These are phyloP conservation scores for Coemansia sp. DNA, from an alignment of 192 early-diverging fungal species.

Conservation along the genomic window DNA sequence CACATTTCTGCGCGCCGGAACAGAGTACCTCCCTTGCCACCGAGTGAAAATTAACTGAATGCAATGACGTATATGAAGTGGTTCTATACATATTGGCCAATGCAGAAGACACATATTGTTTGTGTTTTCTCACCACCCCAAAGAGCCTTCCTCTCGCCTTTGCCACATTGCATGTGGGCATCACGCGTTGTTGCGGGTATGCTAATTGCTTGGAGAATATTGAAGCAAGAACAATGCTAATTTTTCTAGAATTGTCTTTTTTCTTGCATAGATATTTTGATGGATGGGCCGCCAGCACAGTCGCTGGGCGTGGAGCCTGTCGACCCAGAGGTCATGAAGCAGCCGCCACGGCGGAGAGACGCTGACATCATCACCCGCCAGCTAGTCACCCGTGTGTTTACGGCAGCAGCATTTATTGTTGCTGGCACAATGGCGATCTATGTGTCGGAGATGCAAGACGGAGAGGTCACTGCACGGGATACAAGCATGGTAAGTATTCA, in stretches of 20 bases:
- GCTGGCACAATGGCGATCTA: constrained; percentile 83
- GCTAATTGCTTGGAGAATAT: neutral
- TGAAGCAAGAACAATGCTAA: too few species aligned
- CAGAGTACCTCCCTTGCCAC: neutral
- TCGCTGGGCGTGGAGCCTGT: constrained; percentile 94
- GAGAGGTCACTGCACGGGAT: constrained; percentile 66
- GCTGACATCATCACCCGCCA: constrained; percentile 76
- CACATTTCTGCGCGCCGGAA: constrained; percentile 5
- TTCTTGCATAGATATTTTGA: constrained; percentile 79
- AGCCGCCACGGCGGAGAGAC: constrained; percentile 77
- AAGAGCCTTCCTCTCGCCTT: neutral
- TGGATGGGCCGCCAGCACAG: constrained; percentile 98
- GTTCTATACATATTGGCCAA: constrained; percentile 1
- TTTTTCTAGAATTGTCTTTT: neutral
- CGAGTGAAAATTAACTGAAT: neutral
- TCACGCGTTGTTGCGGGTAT: neutral
- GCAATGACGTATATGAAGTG: neutral
- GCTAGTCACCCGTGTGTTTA: constrained; percentile 74
- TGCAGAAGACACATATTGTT: neutral
- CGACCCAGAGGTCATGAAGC: constrained; percentile 86
- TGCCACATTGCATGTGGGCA: neutral
- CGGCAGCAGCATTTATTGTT: constrained; percentile 78
- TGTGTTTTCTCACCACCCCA: too few species aligned
- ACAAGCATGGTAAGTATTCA: constrained; percentile 81
- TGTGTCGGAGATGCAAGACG: constrained; percentile 73